These are phyloP conservation scores for Septoria linicola DNA, from an alignment of 2,329 filamentous ascomycete species.

Conservation along the genomic window DNA sequence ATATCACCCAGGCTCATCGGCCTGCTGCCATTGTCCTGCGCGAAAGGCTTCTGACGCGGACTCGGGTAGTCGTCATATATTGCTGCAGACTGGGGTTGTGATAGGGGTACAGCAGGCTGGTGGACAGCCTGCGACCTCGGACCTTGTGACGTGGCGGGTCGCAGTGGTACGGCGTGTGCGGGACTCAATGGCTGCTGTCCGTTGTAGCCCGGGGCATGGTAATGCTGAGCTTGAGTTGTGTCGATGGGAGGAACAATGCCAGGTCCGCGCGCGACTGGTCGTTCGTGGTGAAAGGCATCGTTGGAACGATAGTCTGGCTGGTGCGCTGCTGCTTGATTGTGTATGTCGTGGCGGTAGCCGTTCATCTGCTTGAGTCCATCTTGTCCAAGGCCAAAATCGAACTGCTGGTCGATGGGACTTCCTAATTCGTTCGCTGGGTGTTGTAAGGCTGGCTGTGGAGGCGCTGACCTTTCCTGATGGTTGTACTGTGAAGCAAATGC, in stretches of 20 bases:
- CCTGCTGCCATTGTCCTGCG: conserved; percentile 16
- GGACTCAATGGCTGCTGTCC: conserved; percentile 23
- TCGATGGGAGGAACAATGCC: conserved; percentile 16
- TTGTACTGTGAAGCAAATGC: conserved; percentile 1
- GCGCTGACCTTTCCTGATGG: conserved; percentile 13
- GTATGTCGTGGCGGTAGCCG: conserved; percentile 10
- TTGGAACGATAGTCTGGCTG: conserved; percentile 18
- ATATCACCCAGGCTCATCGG: conserved; percentile 21
- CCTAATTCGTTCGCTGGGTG: conserved; percentile 14
- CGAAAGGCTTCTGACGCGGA: conserved; percentile 16
- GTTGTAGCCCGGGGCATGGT: conserved; percentile 15
- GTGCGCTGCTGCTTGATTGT: conserved; percentile 11
- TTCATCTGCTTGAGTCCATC: conserved; percentile 13
- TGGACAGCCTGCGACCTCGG: conserved; percentile 13
- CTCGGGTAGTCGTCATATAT: conserved; percentile 11
- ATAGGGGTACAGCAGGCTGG: conserved; percentile 18
- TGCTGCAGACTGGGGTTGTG: conserved; percentile 9
- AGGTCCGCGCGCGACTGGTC: conserved; percentile 16
- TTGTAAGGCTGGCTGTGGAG: conserved; percentile 17
- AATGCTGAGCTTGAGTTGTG: conserved; percentile 18
- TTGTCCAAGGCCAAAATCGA: conserved; percentile 12
- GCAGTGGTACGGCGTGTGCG: conserved; percentile 26
- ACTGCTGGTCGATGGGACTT: conserved; percentile 13
- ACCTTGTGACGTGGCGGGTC: conserved; percentile 23
- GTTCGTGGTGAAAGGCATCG: conserved; percentile 5